phyloP scores from a whole-genome alignment of 257 asterid genomes.

The Solanum pennellii region DNA sequence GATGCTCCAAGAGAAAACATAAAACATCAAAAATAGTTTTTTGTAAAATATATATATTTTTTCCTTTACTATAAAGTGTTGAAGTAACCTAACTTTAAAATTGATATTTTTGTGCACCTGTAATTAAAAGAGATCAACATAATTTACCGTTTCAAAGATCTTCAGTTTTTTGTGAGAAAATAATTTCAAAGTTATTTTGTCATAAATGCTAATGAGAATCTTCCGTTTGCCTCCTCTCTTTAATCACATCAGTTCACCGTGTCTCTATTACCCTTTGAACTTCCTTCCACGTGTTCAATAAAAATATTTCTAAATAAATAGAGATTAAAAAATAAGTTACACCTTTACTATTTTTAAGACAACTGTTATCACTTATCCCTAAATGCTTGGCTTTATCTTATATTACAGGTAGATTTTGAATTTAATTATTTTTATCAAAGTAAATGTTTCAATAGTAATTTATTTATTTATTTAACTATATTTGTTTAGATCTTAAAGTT shows the following conservation, averaged over 20 bases:
- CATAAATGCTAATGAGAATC: slow-evolving; percentile 77
- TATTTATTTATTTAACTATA: background rate
- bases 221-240: slow-evolving; percentile 46
- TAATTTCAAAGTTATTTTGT: slow-evolving; percentile 19
- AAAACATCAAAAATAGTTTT: background rate
- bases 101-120: background rate
- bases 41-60: too few species aligned
- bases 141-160: background rate
- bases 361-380: background rate
- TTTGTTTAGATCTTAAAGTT: too few species aligned
- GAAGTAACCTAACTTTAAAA: background rate
- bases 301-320: too few species aligned
- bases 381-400: background rate
- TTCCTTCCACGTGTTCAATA: background rate
- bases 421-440: background rate
- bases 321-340: background rate
- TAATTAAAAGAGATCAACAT: background rate
- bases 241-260: slow-evolving; percentile 41
- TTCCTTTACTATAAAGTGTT: background rate
- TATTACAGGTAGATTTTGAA: too few species aligned
- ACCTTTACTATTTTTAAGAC: too few species aligned
- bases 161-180: slow-evolving; percentile 37
- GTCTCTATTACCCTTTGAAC: background rate
- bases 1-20: too few species aligned
- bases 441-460: too few species aligned